phyloP scores from a whole-genome alignment of 225 moss, liverwort and hornwort genomes.

The Lunularia cruciata region DNA sequence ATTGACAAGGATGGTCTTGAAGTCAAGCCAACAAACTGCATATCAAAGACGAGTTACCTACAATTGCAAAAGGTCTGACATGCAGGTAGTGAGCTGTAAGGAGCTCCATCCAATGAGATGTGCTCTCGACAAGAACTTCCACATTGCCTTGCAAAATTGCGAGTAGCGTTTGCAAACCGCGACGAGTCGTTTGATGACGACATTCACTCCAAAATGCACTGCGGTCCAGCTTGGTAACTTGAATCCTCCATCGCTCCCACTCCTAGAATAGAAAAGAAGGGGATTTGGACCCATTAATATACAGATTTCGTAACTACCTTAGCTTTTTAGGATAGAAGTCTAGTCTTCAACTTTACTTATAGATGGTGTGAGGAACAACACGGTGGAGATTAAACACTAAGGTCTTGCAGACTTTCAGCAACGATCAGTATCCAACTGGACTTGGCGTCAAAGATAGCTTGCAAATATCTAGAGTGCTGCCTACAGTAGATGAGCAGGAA shows the following conservation, averaged over 20 bases:
- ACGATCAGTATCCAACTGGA: too few species aligned
- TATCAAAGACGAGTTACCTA: conserved; percentile 17
- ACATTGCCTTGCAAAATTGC: conserved; percentile 76
- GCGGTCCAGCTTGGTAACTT: conserved; percentile 85
- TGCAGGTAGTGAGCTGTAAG: conserved; percentile 82
- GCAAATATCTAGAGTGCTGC: too few species aligned
- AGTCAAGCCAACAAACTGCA: background rate
- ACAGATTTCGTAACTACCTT: too few species aligned
- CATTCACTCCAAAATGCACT: conserved; percentile 91
- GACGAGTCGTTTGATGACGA: conserved; percentile 67
- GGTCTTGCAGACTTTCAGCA: too few species aligned
- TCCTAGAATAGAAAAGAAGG: conserved; percentile 44
- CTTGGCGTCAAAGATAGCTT: too few species aligned
- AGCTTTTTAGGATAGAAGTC: too few species aligned
- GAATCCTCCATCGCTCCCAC: conserved; percentile 96
- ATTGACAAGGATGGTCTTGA: background rate
- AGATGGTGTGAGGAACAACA: too few species aligned
- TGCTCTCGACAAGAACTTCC: conserved; percentile 63
- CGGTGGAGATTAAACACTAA: too few species aligned
- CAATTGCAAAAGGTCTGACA: conserved; percentile 78
- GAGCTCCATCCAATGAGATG: conserved; percentile 97
- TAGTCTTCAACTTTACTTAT: too few species aligned
- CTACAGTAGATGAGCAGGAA: too few species aligned
- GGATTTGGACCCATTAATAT: too few species aligned
- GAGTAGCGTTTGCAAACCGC: conserved; percentile 84